Base-by-base conservation (phyloP, 352 stramenopile species). In the Phytopythium kandeliae region DNA sequence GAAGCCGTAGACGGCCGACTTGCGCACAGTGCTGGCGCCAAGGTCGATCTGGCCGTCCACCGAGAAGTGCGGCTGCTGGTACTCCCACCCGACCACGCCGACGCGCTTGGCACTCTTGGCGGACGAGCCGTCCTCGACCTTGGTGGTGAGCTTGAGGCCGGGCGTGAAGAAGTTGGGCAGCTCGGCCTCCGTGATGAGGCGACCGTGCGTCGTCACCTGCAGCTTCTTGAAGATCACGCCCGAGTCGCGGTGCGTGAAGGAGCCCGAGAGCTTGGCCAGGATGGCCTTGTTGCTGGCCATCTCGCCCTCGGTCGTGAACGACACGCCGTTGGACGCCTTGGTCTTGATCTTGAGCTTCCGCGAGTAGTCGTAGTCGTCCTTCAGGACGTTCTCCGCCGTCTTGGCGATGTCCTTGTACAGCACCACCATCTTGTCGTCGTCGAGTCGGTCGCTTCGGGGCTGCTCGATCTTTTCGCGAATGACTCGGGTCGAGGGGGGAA, bases 321-420 rank as follows among this genome's bases (percentile, higher is more conserved):
- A 69, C 33, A 95, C 84, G 51, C 84, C 81, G 64, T 92, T 92
- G 25, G 83, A 69, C 31, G 81, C 78, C 67, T 90, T 95, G 63
- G 72, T 95, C 72, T 92, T 95, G 76, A 95, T 75, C 73, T 95
- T 95, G 56, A 95, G 75, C 85, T 95, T 95, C 65, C 85, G 85
- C 47, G 74, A 89, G 71, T 84, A 95, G 74, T 95, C 85, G 56
- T 95, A 95, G 77, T 95, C 85, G 48, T 95, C 85, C 45, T 75
- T 75, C 38, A 93, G 79, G n/a, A 85, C 74, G 61, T 86, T 85
- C 70, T 91, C 78, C 24, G 78, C 80, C 47, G 75, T 94, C 70
- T 92, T 94, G 66, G 78, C 72, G 28, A 94, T 73, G 65, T 94
- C 83, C 67, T 94, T 94, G 72, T 84, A 94, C 40, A 90, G 73